Conservation (phyloP, 1,284 basidiomycete genomes). For the Rhodotorula sp. region DNA sequence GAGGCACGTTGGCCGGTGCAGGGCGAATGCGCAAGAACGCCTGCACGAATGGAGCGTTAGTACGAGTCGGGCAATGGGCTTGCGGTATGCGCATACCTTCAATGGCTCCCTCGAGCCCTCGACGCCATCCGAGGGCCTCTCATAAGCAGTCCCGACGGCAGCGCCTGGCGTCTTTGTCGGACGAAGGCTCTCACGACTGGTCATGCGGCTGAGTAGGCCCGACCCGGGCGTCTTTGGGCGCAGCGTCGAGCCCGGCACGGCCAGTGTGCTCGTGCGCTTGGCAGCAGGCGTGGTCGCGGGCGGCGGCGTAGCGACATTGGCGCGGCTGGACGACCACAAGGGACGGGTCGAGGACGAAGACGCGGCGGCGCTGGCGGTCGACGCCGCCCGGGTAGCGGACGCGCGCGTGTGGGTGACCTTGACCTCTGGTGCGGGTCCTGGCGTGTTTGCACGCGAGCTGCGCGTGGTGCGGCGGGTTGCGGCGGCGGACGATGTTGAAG, state of each 20-base stretch:
- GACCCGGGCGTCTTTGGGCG: slow-evolving; percentile 8
- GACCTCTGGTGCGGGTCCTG: not conserved
- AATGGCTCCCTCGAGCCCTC: slow-evolving; percentile 44
- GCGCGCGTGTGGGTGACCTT: slow-evolving; percentile 6
- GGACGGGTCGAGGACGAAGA: not conserved
- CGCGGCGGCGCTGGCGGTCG: no score
- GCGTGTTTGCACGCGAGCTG: slow-evolving; percentile 16
- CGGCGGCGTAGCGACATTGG: not conserved
- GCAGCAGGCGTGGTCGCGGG: not conserved
- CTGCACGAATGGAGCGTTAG: slow-evolving; percentile 36
- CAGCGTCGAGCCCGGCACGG: slow-evolving; percentile 3
- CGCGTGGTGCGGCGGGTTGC: slow-evolving; percentile 19
- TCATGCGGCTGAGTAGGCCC: slow-evolving; percentile 24
- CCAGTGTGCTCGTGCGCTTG: not conserved
- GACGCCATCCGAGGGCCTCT: slow-evolving; percentile 7
- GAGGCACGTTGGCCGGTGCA: slow-evolving; percentile 44
- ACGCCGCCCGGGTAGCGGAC: not conserved
- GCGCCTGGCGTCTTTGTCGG: slow-evolving; percentile 9
- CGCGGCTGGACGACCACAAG: not conserved
- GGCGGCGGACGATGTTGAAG: slow-evolving; percentile 7
- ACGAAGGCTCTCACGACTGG: slow-evolving; percentile 18
- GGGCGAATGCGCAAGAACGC: slow-evolving; percentile 54
- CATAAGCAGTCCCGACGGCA: not conserved
- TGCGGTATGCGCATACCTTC: slow-evolving; percentile 36
- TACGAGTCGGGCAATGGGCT: not conserved